These are phyloP conservation scores for Hericium rajendrae DNA, from an alignment of 768 basidiomycete species.

Conservation along the genomic window DNA sequence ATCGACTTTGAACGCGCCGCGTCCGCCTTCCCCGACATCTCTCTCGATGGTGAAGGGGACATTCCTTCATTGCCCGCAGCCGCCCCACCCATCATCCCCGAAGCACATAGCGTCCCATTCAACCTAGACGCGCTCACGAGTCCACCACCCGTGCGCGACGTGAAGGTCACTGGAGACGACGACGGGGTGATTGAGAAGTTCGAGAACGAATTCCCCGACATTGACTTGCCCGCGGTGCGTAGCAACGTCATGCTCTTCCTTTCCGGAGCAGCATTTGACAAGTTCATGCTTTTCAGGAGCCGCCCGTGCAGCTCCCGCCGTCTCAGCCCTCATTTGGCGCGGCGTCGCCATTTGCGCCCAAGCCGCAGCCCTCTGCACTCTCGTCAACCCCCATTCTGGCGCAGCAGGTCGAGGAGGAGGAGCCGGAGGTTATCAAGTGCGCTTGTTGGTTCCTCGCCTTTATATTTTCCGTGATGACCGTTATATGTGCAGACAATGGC, in stretches of 20 bases:
- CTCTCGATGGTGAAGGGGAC: conserved; percentile 56
- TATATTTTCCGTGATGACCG: neutral
- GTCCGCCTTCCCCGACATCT: conserved; percentile 79
- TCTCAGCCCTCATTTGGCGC: conserved; percentile 37
- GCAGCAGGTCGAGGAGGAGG: conserved; percentile 63
- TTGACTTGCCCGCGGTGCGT: conserved; percentile 42
- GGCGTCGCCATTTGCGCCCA: conserved; percentile 57
- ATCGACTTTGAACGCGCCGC: conserved; percentile 80
- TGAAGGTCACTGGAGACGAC: conserved; percentile 79
- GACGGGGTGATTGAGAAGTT: conserved; percentile 65
- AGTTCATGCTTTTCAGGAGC: neutral
- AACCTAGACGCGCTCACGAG: conserved; percentile 59
- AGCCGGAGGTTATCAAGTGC: conserved; percentile 81
- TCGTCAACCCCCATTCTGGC: conserved; percentile 67
- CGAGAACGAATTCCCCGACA: conserved; percentile 76
- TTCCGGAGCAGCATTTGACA: neutral
- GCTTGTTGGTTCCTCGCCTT: neutral
- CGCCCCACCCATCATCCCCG: conserved; percentile 11
- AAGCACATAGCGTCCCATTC: conserved; percentile 28
- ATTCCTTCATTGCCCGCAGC: conserved; percentile 33
- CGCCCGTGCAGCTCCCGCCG: conserved; percentile 8
- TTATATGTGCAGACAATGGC: conserved; percentile 50
- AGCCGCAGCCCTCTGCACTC: conserved; percentile 62
- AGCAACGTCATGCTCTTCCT: conserved; percentile 3
- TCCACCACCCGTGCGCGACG: conserved; percentile 35